Conservation (phyloP, 805 yeast species). For the Ogataea degrootiae region DNA sequence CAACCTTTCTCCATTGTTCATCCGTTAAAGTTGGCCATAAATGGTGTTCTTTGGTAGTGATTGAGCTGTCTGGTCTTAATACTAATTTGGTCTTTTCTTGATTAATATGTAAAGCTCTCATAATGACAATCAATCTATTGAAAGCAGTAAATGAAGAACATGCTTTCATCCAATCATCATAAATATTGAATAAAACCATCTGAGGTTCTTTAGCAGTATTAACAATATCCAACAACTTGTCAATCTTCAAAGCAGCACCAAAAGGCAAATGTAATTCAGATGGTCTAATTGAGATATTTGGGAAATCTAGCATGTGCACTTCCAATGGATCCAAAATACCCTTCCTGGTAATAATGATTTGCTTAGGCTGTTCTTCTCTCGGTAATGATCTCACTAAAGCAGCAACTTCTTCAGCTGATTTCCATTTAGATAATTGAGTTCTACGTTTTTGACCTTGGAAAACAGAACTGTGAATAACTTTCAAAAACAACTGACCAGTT, state of each 20-base stretch:
- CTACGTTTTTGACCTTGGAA: conserved; percentile 97
- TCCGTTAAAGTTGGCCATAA: conserved; percentile 89
- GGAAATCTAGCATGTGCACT: conserved; percentile 95
- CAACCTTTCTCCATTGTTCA: conserved; percentile 91
- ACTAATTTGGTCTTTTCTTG: conserved; percentile 72
- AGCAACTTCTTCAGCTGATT: conserved; percentile 95
- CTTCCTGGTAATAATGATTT: conserved; percentile 82
- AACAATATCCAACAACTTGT: conserved; percentile 72
- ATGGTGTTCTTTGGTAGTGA: conserved; percentile 70
- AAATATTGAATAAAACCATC: conserved; percentile 84
- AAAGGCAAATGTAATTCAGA: conserved; percentile 89
- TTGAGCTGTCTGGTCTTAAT: conserved; percentile 67
- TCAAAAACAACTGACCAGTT: conserved; percentile 84
- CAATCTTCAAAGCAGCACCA: conserved; percentile 77
- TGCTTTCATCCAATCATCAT: conserved; percentile 88
- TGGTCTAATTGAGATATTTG: conserved; percentile 82
- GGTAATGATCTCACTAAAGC: conserved; percentile 86
- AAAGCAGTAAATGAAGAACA: conserved; percentile 91
- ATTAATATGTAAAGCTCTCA: conserved; percentile 76
- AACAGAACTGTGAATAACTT: conserved; percentile 87
- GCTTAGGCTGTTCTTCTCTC: conserved; percentile 90
- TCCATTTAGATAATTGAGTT: conserved; percentile 94
- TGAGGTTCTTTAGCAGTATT: conserved; percentile 87
- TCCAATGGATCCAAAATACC: conserved; percentile 93
- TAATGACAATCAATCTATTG: conserved; percentile 75